Evolutionary conservation across 176 grass and related monocot genomes (phyloP).

Genomic region (Aegilops umbellulata): DNA sequence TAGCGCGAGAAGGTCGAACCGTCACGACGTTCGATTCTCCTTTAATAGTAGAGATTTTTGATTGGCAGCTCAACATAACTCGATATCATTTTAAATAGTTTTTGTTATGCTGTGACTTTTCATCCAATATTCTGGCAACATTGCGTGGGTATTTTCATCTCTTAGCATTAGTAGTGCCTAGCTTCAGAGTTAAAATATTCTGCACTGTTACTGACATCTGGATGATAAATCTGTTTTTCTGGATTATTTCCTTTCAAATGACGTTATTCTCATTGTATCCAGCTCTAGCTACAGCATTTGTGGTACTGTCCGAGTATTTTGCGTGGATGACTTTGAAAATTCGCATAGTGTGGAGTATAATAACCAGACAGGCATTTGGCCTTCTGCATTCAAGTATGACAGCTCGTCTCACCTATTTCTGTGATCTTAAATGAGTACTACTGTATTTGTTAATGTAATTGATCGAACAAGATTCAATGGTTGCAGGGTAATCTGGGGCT

Average conservation of each 20-base stretch:
- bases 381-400: constrained; percentile 54
- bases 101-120: background rate
- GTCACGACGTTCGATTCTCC: no score
- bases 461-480: background rate
- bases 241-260: background rate
- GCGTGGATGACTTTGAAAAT: constrained; percentile 31
- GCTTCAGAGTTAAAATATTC: background rate
- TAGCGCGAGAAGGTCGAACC: no score
- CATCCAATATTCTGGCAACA: background rate
- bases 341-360: constrained; percentile 16
- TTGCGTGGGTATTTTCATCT: background rate
- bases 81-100: background rate
- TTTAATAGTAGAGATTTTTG: background rate
- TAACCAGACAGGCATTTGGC: constrained; percentile 43
- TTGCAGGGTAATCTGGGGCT: constrained; percentile 72
- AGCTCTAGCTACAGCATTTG: constrained; percentile 37
- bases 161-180: background rate
- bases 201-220: constrained; percentile 7
- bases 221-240: background rate
- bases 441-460: background rate
- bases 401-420: background rate
- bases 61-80: background rate
- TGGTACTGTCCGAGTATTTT: constrained; percentile 45
- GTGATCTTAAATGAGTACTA: background rate
- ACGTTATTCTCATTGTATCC: constrained; percentile 8